Evolutionary conservation across 163 green algal species (phyloP).

Genomic region (Scenedesmus sp.): DNA sequence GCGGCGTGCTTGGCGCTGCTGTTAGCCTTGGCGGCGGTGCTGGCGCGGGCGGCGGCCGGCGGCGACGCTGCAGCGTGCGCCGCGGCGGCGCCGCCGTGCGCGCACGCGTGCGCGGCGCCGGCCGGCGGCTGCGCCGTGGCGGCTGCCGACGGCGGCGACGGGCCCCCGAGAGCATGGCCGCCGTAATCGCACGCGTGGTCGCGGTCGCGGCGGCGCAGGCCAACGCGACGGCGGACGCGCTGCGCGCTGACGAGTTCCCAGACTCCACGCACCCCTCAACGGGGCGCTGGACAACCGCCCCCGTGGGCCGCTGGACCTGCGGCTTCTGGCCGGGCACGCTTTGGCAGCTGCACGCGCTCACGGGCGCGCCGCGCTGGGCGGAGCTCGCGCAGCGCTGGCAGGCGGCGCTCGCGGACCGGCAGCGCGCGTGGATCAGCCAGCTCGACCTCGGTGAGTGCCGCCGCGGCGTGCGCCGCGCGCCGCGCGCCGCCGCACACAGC

Average conservation of each 20-base stretch:
- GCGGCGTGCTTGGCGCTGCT: neutral
- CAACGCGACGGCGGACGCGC: neutral
- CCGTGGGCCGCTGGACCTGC: conserved; percentile 5
- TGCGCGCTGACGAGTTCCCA: neutral
- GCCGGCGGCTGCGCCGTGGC: no score
- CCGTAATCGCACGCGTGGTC: no score
- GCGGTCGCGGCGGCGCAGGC: no score
- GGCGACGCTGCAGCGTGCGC: no score
- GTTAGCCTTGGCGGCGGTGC: no score
- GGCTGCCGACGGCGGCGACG: no score
- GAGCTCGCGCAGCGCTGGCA: neutral
- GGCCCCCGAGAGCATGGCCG: no score
- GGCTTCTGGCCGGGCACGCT: conserved; percentile 8
- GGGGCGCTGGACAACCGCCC: neutral
- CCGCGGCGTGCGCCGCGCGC: neutral
- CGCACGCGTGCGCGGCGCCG: no score
- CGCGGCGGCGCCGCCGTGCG: no score
- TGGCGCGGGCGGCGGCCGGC: no score
- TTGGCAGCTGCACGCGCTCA: conserved; percentile 22
- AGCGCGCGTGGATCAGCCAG: conserved; percentile 13
- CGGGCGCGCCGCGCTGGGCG: neutral
- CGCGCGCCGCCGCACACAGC: no score
- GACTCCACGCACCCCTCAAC: neutral
- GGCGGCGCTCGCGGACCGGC: neutral
- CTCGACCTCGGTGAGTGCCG: conserved; percentile 7